These are phyloP conservation scores for Erigeron philadelphicus DNA, from an alignment of 140 eudicot genomes.

Conservation along the genomic window DNA sequence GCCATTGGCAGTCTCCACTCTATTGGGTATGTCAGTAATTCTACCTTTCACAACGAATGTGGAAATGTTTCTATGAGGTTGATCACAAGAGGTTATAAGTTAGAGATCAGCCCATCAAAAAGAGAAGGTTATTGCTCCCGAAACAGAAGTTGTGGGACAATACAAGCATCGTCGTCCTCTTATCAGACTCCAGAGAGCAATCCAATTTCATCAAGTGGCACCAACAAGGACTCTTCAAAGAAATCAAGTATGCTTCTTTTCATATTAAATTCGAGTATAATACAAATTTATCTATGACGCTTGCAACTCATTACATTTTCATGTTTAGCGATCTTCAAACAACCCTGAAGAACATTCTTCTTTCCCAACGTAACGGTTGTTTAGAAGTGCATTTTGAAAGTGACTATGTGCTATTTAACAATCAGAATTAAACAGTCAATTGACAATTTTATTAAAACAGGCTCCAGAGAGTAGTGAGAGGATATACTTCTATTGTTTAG, in stretches of 20 bases:
- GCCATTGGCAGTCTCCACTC: conserved; percentile 46
- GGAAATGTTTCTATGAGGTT: conserved; percentile 39
- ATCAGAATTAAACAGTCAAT: not conserved
- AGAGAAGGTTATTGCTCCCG: conserved; percentile 30
- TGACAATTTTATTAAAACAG: too few species aligned
- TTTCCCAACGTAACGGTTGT: not conserved
- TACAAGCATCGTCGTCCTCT: conserved; percentile 62
- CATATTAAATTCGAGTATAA: not conserved
- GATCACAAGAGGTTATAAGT: conserved; percentile 37
- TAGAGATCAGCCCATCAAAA: conserved; percentile 32
- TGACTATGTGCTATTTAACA: not conserved
- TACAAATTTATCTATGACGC: not conserved
- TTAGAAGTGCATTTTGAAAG: not conserved
- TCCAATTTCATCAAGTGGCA: conserved; percentile 42
- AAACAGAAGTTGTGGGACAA: conserved; percentile 38
- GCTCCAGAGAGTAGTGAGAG: too few species aligned
- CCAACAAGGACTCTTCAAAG: conserved; percentile 40
- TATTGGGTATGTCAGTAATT: conserved; percentile 40
- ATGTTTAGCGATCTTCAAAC: not conserved
- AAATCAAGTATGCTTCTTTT: conserved; percentile 56
- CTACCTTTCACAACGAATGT: conserved; percentile 37
- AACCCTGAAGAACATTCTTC: not conserved
- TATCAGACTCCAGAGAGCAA: conserved; percentile 45
- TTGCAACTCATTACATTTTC: conserved; percentile 5
- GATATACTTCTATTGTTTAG: too few species aligned